Conservation (phyloP, 768 basidiomycete genomes). For the Pulveroboletus frians region DNA sequence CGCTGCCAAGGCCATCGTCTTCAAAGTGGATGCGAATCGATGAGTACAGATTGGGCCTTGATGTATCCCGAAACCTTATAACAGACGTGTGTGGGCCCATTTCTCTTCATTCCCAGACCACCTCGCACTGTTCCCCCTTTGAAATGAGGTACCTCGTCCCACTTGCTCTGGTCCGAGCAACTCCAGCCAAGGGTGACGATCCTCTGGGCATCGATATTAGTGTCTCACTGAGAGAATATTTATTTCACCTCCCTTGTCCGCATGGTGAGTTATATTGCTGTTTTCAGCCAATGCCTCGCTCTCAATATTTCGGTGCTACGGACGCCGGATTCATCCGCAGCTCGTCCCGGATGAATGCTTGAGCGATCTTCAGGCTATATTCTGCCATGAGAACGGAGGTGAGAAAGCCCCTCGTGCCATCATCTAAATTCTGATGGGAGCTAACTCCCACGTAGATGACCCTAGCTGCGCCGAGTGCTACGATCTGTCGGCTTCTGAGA, state of each 20-base stretch:
- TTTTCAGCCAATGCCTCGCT: constrained; percentile 22
- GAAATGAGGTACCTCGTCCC: constrained; percentile 19
- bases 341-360: constrained; percentile 44
- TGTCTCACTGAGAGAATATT: constrained; percentile 46
- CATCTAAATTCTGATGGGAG: not conserved
- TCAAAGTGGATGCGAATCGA: not conserved
- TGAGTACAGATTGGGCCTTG: not conserved
- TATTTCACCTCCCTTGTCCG: not conserved
- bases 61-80: constrained; percentile 3
- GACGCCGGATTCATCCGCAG: constrained; percentile 55
- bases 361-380: constrained; percentile 56
- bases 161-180: constrained; percentile 14
- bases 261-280: not conserved
- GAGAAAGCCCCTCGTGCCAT: not conserved
- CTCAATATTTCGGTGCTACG: constrained; percentile 53
- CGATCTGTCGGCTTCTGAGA: constrained; percentile 44
- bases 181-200: constrained; percentile 28
- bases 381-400: constrained; percentile 56
- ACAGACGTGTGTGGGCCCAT: not conserved
- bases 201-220: constrained; percentile 56
- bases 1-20: no score
- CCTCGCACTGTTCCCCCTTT: not conserved
- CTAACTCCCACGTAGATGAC: constrained; percentile 36
- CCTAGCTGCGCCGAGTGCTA: constrained; percentile 51
- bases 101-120: not conserved